Conservation (phyloP, 768 basidiomycete genomes). For the Tricholoma bakamatsutake region DNA sequence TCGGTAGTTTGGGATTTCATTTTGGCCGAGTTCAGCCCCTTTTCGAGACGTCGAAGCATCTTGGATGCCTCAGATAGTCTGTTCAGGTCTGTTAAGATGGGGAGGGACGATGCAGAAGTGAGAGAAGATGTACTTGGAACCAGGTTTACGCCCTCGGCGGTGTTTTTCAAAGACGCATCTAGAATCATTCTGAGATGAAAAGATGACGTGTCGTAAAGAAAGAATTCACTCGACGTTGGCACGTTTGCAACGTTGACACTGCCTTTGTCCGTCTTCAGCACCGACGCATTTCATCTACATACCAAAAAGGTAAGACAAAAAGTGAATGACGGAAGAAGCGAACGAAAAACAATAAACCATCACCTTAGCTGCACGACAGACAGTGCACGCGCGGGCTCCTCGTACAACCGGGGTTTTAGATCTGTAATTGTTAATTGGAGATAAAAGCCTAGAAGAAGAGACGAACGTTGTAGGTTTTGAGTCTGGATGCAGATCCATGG, state of each 20-base stretch:
- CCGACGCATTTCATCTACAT: slow-evolving; percentile 87
- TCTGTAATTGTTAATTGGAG: slow-evolving; percentile 13
- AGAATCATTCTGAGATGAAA: slow-evolving; percentile 11
- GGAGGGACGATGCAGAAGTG: slow-evolving; percentile 5
- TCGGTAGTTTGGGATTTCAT: slow-evolving; percentile 54
- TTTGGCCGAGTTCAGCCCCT: slow-evolving; percentile 72
- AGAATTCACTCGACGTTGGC: slow-evolving; percentile 64
- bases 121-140: slow-evolving; percentile 63
- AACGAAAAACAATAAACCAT: slow-evolving; percentile 6
- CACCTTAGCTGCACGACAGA: slow-evolving; percentile 82
- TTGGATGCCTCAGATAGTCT: slow-evolving; percentile 87
- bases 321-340: slow-evolving; percentile 7
- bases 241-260: slow-evolving; percentile 81
- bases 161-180: slow-evolving; percentile 89
- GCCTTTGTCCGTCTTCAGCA: slow-evolving; percentile 76
- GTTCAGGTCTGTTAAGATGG: slow-evolving; percentile 4
- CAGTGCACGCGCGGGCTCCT: slow-evolving; percentile 69
- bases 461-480: slow-evolving; percentile 22
- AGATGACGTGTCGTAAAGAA: slow-evolving; percentile 9
- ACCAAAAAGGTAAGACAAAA: slow-evolving; percentile 14
- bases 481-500: slow-evolving; percentile 32
- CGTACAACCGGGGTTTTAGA: slow-evolving; percentile 44
- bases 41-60: slow-evolving; percentile 83
- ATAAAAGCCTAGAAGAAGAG: slow-evolving; percentile 11
- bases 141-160: slow-evolving; percentile 81